Evolutionary conservation across 2,329 filamentous ascomycete species (phyloP).

Genomic region (Samsoniella hepiali): DNA sequence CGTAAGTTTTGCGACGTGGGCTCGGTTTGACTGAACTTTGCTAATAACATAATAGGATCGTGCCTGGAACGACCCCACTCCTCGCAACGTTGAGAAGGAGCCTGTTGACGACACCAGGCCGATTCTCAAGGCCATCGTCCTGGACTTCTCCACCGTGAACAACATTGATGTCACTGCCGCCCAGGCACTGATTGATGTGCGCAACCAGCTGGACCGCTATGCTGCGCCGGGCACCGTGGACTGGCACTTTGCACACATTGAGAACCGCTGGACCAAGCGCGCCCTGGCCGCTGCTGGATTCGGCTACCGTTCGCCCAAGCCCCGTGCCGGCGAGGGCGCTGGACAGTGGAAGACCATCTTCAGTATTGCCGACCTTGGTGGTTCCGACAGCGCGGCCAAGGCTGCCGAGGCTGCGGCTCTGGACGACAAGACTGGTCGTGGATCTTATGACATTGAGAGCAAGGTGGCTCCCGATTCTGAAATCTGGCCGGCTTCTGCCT

Average conservation of each 20-base stretch:
- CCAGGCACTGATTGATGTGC: conserved; percentile 52
- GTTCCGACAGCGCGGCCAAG: conserved; percentile 60
- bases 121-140: conserved; percentile 51
- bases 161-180: conserved; percentile 54
- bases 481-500: conserved; percentile 17
- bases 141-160: conserved; percentile 55
- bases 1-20: not conserved
- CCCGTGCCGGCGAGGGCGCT: conserved; percentile 23
- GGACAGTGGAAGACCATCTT: conserved; percentile 72
- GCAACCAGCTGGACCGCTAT: conserved; percentile 51
- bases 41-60: conserved; percentile 35
- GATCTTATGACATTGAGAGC: conserved; percentile 22
- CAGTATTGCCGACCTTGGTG: conserved; percentile 82
- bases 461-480: conserved; percentile 21
- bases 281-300: conserved; percentile 54
- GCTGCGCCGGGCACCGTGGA: conserved; percentile 44
- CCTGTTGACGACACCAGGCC: conserved; percentile 40
- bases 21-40: too few species aligned
- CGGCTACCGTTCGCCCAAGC: conserved; percentile 38
- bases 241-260: conserved; percentile 52
- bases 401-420: conserved; percentile 53
- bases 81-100: conserved; percentile 32
- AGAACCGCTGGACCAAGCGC: conserved; percentile 55
- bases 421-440: conserved; percentile 51
- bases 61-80: conserved; percentile 55